phyloP scores from a whole-genome alignment of 2,329 filamentous ascomycete species.

The Fusarium domesticum region DNA sequence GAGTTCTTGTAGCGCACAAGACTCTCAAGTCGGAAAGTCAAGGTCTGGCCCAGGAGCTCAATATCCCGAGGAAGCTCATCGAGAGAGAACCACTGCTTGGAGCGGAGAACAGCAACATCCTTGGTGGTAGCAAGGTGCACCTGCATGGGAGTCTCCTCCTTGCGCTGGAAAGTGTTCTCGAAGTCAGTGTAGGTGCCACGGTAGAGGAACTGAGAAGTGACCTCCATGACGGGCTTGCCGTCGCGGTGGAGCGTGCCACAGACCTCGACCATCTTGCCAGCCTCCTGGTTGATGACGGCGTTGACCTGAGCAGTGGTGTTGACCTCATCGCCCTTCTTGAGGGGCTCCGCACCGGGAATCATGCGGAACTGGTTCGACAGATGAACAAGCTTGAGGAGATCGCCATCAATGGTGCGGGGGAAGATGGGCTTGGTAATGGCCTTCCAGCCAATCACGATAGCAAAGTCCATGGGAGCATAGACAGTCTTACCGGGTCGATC shows the following conservation, averaged over 20 bases:
- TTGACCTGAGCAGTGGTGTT: constrained; percentile 95
- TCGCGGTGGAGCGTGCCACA: constrained; percentile 90
- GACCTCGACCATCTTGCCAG: constrained; percentile 99
- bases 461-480: constrained; percentile 97
- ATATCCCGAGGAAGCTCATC: constrained; percentile 68
- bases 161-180: constrained; percentile 98
- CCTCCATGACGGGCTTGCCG: constrained; percentile 88
- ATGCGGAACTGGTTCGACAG: constrained; percentile 97
- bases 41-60: constrained; percentile 85
- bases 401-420: constrained; percentile 91
- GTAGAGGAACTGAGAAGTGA: constrained; percentile 97
- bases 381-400: constrained; percentile 93
- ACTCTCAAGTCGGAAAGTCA: constrained; percentile 94
- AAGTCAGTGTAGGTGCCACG: constrained; percentile 89
- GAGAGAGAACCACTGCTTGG: constrained; percentile 96
- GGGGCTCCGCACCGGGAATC: constrained; percentile 88
- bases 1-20: constrained; percentile 93
- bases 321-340: constrained; percentile 93
- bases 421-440: constrained; percentile 99
- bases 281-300: constrained; percentile 95
- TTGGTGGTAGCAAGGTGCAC: constrained; percentile 82
- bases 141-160: constrained; percentile 92
- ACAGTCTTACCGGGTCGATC: constrained; percentile 92
- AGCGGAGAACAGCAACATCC: constrained; percentile 89
- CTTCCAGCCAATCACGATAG: constrained; percentile 98